phyloP scores from a whole-genome alignment of 148 eudicot species.

The Silene conica region DNA sequence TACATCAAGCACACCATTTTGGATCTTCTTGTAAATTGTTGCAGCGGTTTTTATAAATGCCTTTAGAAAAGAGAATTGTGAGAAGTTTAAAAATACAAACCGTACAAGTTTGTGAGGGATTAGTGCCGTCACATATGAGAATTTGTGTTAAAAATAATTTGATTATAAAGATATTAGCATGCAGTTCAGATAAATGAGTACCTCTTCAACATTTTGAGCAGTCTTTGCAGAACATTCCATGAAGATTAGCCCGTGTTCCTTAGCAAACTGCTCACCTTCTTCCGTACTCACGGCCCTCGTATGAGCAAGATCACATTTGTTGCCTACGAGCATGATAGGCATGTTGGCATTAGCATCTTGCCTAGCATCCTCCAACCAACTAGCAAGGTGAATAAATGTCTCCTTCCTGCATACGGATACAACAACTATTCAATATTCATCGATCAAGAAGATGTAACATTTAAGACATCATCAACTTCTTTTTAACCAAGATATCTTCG shows the following conservation, averaged over 20 bases:
- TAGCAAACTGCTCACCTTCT: conserved; percentile 49
- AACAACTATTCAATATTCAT: no score
- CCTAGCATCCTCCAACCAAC: conserved; percentile 49
- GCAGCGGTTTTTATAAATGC: conserved; percentile 46
- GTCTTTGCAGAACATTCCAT: conserved; percentile 48
- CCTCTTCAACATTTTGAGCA: conserved; percentile 49
- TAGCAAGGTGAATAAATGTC: conserved; percentile 45
- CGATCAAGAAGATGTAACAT: not conserved
- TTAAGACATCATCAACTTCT: not conserved
- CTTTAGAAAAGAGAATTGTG: conserved; percentile 16
- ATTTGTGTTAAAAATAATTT: not conserved
- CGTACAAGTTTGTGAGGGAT: no score
- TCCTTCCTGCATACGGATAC: conserved; percentile 34
- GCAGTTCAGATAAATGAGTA: conserved; percentile 6
- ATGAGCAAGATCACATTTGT: conserved; percentile 43
- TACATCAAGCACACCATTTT: conserved; percentile 45
- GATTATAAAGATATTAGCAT: not conserved
- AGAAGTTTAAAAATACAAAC: no score
- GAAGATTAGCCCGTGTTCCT: conserved; percentile 42
- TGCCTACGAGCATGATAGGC: conserved; percentile 47
- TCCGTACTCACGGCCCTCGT: conserved; percentile 44
- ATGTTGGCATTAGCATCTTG: conserved; percentile 45
- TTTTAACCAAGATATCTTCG: no score
- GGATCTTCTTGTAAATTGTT: conserved; percentile 40
- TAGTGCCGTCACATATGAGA: no score